Evolutionary conservation across 2,329 filamentous ascomycete genomes (phyloP).

Genomic region (Apiospora arundinis): DNA sequence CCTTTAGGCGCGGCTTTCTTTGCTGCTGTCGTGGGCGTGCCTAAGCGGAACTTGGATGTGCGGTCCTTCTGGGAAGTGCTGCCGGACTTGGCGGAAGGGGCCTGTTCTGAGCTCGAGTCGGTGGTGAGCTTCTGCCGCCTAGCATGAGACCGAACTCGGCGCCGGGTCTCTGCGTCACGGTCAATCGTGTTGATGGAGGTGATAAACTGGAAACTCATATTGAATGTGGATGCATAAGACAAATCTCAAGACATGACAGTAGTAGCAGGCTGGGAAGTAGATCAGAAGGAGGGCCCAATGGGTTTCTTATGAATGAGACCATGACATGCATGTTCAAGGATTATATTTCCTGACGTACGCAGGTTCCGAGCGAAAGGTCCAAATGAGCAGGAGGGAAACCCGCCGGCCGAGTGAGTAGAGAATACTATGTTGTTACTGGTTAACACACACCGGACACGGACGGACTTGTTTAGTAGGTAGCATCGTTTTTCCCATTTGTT

Average conservation of each 20-base stretch:
- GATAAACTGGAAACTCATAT: conserved; percentile 41
- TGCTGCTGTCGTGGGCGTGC: conserved; percentile 28
- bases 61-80: conserved; percentile 39
- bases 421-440: background rate
- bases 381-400: background rate
- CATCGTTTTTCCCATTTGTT: background rate
- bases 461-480: background rate
- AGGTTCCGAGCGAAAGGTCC: background rate
- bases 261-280: background rate
- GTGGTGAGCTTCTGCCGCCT: conserved; percentile 41
- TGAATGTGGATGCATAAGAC: background rate
- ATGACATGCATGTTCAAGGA: background rate
- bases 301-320: background rate
- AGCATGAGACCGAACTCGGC: conserved; percentile 43
- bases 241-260: background rate
- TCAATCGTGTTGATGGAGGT: conserved; percentile 43
- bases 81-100: conserved; percentile 30
- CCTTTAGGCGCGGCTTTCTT: background rate
- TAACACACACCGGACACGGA: background rate
- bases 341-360: background rate
- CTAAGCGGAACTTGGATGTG: conserved; percentile 41
- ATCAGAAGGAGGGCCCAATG: background rate
- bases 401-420: background rate
- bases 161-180: conserved; percentile 43
- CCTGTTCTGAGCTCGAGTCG: conserved; percentile 32